These are phyloP conservation scores for Xylariales sp. DNA, from an alignment of 2,329 filamentous ascomycete genomes.

Conservation along the genomic window DNA sequence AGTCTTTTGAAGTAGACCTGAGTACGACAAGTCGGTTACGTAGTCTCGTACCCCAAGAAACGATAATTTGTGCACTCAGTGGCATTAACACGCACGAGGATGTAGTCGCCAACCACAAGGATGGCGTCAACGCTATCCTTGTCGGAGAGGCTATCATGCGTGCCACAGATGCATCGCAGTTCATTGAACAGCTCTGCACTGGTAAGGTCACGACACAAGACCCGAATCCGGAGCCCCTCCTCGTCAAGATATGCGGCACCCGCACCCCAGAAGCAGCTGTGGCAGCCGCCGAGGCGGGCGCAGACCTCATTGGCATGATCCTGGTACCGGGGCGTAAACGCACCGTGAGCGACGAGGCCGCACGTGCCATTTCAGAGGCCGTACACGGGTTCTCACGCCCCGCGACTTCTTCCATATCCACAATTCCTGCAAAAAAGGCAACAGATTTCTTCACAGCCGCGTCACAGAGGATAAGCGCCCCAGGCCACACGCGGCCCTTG, in stretches of 20 bases:
- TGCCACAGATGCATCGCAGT: slow-evolving; percentile 81
- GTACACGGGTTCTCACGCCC: slow-evolving; percentile 69
- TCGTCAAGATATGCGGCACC: slow-evolving; percentile 97
- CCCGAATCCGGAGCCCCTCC: slow-evolving; percentile 59
- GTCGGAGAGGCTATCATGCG: slow-evolving; percentile 98
- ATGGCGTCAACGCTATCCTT: slow-evolving; percentile 91
- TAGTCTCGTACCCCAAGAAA: slow-evolving; percentile 84
- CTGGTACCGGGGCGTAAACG: slow-evolving; percentile 84
- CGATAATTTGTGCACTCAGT: slow-evolving; percentile 91
- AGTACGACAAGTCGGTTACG: slow-evolving; percentile 90
- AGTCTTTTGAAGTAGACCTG: slow-evolving; percentile 96
- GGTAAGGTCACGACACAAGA: slow-evolving; percentile 54
- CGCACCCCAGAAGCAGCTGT: slow-evolving; percentile 83
- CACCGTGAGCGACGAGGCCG: slow-evolving; percentile 81
- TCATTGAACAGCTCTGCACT: slow-evolving; percentile 86
- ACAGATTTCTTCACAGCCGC: slow-evolving; percentile 78
- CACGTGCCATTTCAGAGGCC: slow-evolving; percentile 80
- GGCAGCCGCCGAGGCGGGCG: slow-evolving; percentile 84
- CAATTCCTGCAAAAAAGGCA: slow-evolving; percentile 51
- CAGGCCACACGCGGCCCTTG: slow-evolving; percentile 68
- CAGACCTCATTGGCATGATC: slow-evolving; percentile 94
- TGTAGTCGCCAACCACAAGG: slow-evolving; percentile 85
- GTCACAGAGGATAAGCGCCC: slow-evolving; percentile 57
- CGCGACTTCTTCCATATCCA: slow-evolving; percentile 41
- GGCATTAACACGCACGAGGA: slow-evolving; percentile 92